phyloP scores from a whole-genome alignment of 2,329 filamentous ascomycete species.

The Aspergillus pseudoglaucus region DNA sequence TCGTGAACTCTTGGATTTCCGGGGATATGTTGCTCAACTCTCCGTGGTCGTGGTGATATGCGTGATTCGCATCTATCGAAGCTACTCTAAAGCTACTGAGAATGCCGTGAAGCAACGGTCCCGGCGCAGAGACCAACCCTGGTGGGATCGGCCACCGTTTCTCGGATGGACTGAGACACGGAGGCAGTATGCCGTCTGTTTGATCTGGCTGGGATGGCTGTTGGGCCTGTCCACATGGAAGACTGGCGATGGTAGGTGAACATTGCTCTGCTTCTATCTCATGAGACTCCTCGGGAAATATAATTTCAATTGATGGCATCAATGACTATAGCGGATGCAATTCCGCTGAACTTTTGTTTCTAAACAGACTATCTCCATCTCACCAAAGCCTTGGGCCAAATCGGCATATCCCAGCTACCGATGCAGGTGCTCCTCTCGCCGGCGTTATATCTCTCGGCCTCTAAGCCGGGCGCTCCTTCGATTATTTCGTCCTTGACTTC shows the following conservation, averaged over 20 bases:
- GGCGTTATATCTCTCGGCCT: slow-evolving; percentile 31
- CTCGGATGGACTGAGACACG: slow-evolving; percentile 43
- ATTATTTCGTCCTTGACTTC: slow-evolving; percentile 48
- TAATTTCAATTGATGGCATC: too few species aligned
- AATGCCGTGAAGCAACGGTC: slow-evolving; percentile 1
- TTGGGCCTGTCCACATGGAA: slow-evolving; percentile 44
- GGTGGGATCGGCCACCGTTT: slow-evolving; percentile 41
- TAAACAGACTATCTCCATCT: slow-evolving; percentile 56
- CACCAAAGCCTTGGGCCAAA: slow-evolving; percentile 56
- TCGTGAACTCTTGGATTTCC: slow-evolving; percentile 48
- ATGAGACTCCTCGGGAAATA: too few species aligned
- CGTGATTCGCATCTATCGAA: slow-evolving; percentile 28
- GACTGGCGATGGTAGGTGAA: slow-evolving; percentile 48
- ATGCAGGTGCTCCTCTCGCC: slow-evolving; percentile 52
- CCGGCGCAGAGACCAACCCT: slow-evolving; percentile 23
- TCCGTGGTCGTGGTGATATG: slow-evolving; percentile 45
- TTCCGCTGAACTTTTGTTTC: not conserved
- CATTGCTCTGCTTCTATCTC: too few species aligned
- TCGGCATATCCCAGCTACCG: slow-evolving; percentile 55
- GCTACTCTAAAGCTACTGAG: slow-evolving; percentile 3
- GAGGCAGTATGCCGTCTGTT: slow-evolving; percentile 44
- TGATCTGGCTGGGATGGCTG: slow-evolving; percentile 49
- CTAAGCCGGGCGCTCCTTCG: slow-evolving; percentile 42
- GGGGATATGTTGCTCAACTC: slow-evolving; percentile 51
- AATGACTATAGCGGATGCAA: not conserved